Evolutionary conservation across 2,329 filamentous ascomycete genomes (phyloP), one percentile per base, ranked within the genome.

Genomic region (Dryadomyces quercivorus): DNA sequence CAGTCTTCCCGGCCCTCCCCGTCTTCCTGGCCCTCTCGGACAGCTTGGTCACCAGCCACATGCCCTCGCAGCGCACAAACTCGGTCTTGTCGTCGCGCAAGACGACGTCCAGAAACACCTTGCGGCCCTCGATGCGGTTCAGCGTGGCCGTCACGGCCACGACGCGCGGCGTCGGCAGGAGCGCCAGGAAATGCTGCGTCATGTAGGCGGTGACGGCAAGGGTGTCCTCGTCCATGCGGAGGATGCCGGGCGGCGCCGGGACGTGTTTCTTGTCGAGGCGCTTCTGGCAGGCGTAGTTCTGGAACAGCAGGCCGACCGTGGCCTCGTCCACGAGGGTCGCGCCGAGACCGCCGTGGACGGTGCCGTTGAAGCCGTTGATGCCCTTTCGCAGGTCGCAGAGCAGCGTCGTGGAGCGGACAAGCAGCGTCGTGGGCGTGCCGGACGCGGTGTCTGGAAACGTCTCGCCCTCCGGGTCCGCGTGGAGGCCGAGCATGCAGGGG

Each of bases 271-370:
- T 40, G 34, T 54, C 44, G 4, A 13, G 26, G 20, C 9, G n/a
- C 15, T 36, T 53, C 55, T 59, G 58, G 45, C 55, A 49, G 26
- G 59, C 38, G 49, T 60, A 54, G 46, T 64, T 65, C 50, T 57
- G 45, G 22, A 60, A 58, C 20, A 63, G 51, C 34, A 65, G 51
- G 26, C 50, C 51, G 22, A 62, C 62, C 63, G 66, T 65, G 40
- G 60, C 60, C 54, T 67, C 64, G 57, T 66, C 65, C 16, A 65
- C 59, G 9, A 63, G 9, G 9, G 59, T 50, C 8, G 57, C 44
- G 12, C 61, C 53, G 2, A 66, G 52, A 5, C 63, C 65, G 36
- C 63, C 64, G 51, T 66, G 63, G 2, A 57, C 53, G 7, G 59
- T 53, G 26, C 59, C 62, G 49, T 61, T 62, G 55, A 63, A 65